Evolutionary conservation across 768 basidiomycete species (phyloP).

Genomic region (Lactarius quietus): DNA sequence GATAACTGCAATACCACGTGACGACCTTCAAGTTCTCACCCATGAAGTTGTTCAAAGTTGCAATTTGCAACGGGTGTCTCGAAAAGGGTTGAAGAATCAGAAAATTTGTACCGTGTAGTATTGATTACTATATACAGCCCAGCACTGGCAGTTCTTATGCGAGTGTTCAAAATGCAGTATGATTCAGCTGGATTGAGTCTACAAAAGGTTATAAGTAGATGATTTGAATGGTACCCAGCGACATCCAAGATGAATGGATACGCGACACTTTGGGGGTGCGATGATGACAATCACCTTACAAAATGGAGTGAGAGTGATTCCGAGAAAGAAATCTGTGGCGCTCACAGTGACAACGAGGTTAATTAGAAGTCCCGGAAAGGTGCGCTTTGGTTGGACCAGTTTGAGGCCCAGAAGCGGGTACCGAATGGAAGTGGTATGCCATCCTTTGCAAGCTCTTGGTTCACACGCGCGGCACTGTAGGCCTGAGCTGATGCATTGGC

Average conservation of each 20-base stretch:
- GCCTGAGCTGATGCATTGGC: conserved; percentile 37
- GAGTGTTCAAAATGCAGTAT: too few relatives aligned
- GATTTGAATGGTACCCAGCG: conserved; percentile 52
- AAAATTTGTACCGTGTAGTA: too few relatives aligned
- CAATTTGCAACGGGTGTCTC: too few relatives aligned
- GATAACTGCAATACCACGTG: too few relatives aligned
- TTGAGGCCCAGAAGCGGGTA: conserved; percentile 58
- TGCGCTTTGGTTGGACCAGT: conserved; percentile 57
- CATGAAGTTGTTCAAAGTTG: too few relatives aligned
- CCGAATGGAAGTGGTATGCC: conserved; percentile 58
- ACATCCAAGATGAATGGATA: conserved; percentile 64
- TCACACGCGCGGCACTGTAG: conserved; percentile 48
- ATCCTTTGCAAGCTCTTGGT: conserved; percentile 62
- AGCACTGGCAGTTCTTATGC: too few relatives aligned
- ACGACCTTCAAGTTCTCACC: too few relatives aligned
- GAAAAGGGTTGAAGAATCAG: too few relatives aligned
- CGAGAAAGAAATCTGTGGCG: background rate
- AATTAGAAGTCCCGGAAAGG: conserved; percentile 55
- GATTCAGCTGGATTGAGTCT: too few relatives aligned
- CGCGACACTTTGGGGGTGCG: conserved; percentile 49
- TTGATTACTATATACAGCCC: too few relatives aligned
- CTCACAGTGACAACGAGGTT: conserved; percentile 52
- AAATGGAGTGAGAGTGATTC: background rate
- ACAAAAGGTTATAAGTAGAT: conserved; percentile 55
- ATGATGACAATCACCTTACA: conserved; percentile 48